These are phyloP conservation scores for Aleurites moluccanus DNA, from an alignment of 441 rosid species.

Conservation along the genomic window DNA sequence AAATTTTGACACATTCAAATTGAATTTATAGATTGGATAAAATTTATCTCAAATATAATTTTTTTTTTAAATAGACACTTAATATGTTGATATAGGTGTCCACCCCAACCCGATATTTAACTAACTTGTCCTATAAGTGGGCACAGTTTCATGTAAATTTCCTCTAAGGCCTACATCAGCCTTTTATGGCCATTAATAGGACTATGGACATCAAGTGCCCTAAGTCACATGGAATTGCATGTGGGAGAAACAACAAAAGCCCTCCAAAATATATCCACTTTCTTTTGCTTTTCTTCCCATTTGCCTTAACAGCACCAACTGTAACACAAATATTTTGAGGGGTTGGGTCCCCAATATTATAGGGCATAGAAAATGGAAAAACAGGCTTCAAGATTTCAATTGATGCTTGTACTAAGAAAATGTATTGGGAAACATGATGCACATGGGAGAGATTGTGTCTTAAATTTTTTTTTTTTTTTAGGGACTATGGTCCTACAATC, in stretches of 20 bases:
- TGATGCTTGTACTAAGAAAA: conserved; percentile 18
- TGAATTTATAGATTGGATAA: too few species aligned
- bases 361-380: not conserved
- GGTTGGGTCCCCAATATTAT: conserved; percentile 1
- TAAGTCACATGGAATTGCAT: conserved; percentile 18
- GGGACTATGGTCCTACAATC: conserved; percentile 23
- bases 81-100: too few species aligned
- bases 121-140: not conserved
- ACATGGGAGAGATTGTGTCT: conserved; percentile 28
- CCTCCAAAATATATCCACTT: not conserved
- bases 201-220: conserved; percentile 8
- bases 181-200: not conserved
- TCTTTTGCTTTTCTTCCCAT: conserved; percentile 1
- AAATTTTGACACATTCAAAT: too few species aligned
- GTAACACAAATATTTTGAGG: too few species aligned
- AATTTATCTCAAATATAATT: not conserved
- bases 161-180: not conserved
- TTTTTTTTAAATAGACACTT: too few species aligned
- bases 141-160: not conserved
- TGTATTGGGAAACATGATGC: conserved; percentile 26
- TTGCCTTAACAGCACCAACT: not conserved
- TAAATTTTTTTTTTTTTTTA: not conserved
- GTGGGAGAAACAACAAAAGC: conserved; percentile 7
- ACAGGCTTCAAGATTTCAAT: not conserved
- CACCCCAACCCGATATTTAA: not conserved